These are phyloP conservation scores for Boletus subcaerulescens DNA, from an alignment of 768 basidiomycete genomes.

Conservation along the genomic window DNA sequence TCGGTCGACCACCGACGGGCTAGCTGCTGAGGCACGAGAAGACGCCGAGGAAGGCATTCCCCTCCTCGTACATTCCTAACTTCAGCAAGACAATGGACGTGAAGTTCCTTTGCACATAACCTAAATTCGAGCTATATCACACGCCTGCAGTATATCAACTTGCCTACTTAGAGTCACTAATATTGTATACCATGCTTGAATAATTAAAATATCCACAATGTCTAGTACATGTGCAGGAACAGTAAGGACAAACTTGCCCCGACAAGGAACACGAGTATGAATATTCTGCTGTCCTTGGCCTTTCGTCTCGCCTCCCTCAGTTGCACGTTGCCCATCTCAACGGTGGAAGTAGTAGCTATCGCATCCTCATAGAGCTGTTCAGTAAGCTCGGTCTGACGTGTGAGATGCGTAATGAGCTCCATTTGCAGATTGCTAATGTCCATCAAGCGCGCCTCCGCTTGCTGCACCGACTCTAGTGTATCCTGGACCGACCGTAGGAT, in stretches of 20 bases:
- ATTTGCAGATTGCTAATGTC: slow-evolving; percentile 94
- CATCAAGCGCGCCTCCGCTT: slow-evolving; percentile 86
- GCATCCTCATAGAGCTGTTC: slow-evolving; percentile 96
- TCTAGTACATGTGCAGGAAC: slow-evolving; percentile 89
- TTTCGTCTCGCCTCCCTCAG: slow-evolving; percentile 85
- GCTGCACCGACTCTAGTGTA: slow-evolving; percentile 83
- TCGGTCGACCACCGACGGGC: slow-evolving; percentile 47
- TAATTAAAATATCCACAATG: slow-evolving; percentile 1
- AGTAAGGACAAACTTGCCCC: slow-evolving; percentile 89
- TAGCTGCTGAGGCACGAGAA: slow-evolving; percentile 59
- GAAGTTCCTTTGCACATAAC: background rate
- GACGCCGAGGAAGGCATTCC: slow-evolving; percentile 61
- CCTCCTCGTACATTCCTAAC: slow-evolving; percentile 29
- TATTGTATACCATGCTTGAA: slow-evolving; percentile 5
- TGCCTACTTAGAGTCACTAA: background rate
- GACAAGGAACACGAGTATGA: slow-evolving; percentile 87
- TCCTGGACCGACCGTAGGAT: slow-evolving; percentile 83
- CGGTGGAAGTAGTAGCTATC: slow-evolving; percentile 77
- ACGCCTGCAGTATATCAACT: background rate
- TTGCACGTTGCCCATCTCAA: slow-evolving; percentile 89
- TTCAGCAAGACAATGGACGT: too few relatives aligned
- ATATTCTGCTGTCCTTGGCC: slow-evolving; percentile 83
- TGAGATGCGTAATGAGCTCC: slow-evolving; percentile 85
- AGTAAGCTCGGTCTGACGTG: slow-evolving; percentile 86
- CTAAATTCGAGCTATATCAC: background rate